Evolutionary conservation across 495 filamentous ascomycete species (phyloP), one percentile per base, ranked within the genome.

Genomic region (Xylaria curta): DNA sequence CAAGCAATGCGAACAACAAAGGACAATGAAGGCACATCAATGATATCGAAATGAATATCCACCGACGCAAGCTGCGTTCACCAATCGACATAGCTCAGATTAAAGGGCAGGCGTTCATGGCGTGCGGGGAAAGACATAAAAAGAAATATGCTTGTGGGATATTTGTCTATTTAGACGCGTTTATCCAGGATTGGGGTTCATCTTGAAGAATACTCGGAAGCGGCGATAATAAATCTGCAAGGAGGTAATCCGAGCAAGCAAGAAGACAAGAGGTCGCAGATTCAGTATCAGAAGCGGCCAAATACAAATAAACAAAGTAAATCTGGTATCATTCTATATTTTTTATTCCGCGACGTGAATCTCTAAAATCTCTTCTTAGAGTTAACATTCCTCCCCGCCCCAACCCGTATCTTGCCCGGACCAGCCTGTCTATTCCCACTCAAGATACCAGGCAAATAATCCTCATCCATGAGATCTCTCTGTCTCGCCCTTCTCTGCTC

Each of bases 391-490:
- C 89, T 89, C 26, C 97, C 96, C 46, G 94, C 93, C 4, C 96
- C 96, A 12, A 98, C 89, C 81, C 88, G 91, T 61, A 91, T 87
- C 81, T 87, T 92, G 0, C 90, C 90, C 3, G 88, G 89, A 0
- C 80, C 81, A 71, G 83, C 84, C 44, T 86, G 86, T 36, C 89
- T 81, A 73, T 96, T 89, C 0, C 96, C 96, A 10, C 90, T 94
- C 80, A 98, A 74, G 59, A 99, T 96, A 28, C 89, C 85, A 0
- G 97, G 96, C 69, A 98, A 82, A 77, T 95, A 97, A 81, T 98
- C 96, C 74, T 94, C 91, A 79, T 98, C 95, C 95, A 99, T 94
- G 68, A 97, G 80, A 84, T 97, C 94, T 71, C 86, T 90, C 78
- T 93, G 89, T 77, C 90, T 90, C 67, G 85, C 83, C 77, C 90